Evolutionary conservation across 768 basidiomycete genomes (phyloP).

Genomic region (Termitomyces bulborhizus): DNA sequence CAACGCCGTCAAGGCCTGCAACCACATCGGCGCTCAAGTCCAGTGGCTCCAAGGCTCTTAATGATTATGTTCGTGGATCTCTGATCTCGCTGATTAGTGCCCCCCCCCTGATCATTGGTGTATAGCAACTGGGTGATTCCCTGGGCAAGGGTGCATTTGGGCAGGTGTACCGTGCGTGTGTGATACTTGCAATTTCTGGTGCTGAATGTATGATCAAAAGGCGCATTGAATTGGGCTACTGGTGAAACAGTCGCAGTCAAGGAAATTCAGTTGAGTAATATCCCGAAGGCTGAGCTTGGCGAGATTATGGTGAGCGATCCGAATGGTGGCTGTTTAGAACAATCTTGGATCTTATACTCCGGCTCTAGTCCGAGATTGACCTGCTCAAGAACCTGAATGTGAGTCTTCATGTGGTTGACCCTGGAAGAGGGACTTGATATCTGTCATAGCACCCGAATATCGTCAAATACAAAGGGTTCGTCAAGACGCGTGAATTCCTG

Average conservation of each 20-base stretch:
- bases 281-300: constrained; percentile 87
- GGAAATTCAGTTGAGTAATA: constrained; percentile 92
- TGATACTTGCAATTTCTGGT: not conserved
- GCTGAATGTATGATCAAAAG: constrained; percentile 28
- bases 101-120: constrained; percentile 5
- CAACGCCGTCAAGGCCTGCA: constrained; percentile 32
- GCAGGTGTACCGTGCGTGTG: constrained; percentile 83
- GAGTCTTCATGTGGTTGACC: constrained; percentile 18
- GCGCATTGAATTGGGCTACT: constrained; percentile 90
- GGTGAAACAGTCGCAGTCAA: constrained; percentile 99
- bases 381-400: constrained; percentile 95
- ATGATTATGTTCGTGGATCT: constrained; percentile 51
- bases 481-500: constrained; percentile 88
- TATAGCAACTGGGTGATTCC: constrained; percentile 90
- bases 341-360: constrained; percentile 16
- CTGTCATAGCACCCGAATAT: constrained; percentile 82
- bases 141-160: constrained; percentile 96
- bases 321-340: not conserved
- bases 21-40: constrained; percentile 31
- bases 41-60: constrained; percentile 46
- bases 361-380: constrained; percentile 88
- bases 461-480: constrained; percentile 98
- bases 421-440: not conserved
- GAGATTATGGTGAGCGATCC: constrained; percentile 85
- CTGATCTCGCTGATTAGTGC: not conserved